These are phyloP conservation scores for Ascochyta pisi DNA, from an alignment of 2,329 filamentous ascomycete genomes.

Conservation along the genomic window DNA sequence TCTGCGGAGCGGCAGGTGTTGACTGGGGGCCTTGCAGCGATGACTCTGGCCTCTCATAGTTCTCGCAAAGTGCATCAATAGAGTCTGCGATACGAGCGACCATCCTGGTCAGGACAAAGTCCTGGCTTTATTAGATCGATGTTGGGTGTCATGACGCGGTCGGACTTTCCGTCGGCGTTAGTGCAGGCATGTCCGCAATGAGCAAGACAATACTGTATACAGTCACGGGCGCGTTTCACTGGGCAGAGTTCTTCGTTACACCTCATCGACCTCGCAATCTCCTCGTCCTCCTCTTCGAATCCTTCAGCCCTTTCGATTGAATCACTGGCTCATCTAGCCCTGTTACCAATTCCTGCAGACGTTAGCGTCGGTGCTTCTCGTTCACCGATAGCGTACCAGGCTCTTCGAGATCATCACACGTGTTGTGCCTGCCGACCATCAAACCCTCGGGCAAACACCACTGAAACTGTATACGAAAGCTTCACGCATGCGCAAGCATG, in stretches of 20 bases:
- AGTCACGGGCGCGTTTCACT: background rate
- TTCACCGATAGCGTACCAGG: conserved; percentile 16
- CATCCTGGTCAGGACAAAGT: background rate
- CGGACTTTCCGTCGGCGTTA: conserved; percentile 5
- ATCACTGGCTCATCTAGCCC: conserved; percentile 1
- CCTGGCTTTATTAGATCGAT: conserved; percentile 7
- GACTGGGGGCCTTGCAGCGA: conserved; percentile 5
- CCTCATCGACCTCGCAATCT: background rate
- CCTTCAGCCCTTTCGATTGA: conserved; percentile 5
- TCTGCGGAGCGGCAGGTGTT: background rate
- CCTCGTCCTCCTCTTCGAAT: background rate
- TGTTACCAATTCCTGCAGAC: conserved; percentile 14
- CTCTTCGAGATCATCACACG: conserved; percentile 2
- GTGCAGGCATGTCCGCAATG: background rate
- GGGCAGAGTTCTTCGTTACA: background rate
- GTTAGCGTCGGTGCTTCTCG: conserved; percentile 11
- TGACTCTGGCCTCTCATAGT: conserved; percentile 5
- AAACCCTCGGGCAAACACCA: background rate
- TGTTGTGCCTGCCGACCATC: conserved; percentile 1
- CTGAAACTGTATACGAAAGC: background rate
- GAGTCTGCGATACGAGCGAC: conserved; percentile 2
- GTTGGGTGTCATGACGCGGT: conserved; percentile 6
- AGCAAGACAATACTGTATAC: background rate
- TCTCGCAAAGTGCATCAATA: background rate
- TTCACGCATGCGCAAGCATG: conserved; percentile 25